A percentile compares a stretch with the other conserved stretches of the same genome.
phyloP scores from a whole-genome alignment of 2,329 filamentous ascomycete genomes.

The Colletotrichum scovillei region DNA sequence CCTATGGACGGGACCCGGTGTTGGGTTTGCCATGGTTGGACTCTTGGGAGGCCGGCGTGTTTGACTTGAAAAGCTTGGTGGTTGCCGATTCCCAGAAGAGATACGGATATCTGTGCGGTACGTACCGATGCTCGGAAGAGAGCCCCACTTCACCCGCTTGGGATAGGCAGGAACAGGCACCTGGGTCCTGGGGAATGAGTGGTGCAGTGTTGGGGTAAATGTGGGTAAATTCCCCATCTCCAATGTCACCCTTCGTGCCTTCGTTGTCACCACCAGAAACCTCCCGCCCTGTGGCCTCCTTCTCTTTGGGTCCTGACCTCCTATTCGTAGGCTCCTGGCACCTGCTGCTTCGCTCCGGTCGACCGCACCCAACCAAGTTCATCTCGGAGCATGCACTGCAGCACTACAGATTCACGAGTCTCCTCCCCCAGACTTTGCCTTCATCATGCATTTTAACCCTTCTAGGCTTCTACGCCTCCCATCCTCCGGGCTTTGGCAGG shows the following conservation, averaged over 20 bases:
- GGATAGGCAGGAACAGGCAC: neutral
- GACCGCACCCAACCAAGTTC: neutral
- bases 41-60: constrained; percentile 12
- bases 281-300: neutral
- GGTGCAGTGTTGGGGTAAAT: neutral
- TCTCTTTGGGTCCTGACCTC: neutral
- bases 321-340: no score
- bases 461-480: neutral
- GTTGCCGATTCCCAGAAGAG: constrained; percentile 14
- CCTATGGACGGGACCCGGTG: neutral
- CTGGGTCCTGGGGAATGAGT: neutral
- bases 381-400: neutral
- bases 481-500: neutral
- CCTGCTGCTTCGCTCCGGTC: neutral
- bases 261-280: neutral
- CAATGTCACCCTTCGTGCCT: neutral
- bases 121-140: neutral
- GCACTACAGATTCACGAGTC: neutral
- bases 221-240: neutral
- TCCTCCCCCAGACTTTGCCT: neutral
- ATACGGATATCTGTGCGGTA: neutral
- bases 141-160: constrained; percentile 7
- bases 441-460: neutral
- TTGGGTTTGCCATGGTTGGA: neutral
- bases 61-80: constrained; percentile 25